Base-by-base conservation (phyloP, 805 yeast species). In the Yamadazyma olivae region DNA sequence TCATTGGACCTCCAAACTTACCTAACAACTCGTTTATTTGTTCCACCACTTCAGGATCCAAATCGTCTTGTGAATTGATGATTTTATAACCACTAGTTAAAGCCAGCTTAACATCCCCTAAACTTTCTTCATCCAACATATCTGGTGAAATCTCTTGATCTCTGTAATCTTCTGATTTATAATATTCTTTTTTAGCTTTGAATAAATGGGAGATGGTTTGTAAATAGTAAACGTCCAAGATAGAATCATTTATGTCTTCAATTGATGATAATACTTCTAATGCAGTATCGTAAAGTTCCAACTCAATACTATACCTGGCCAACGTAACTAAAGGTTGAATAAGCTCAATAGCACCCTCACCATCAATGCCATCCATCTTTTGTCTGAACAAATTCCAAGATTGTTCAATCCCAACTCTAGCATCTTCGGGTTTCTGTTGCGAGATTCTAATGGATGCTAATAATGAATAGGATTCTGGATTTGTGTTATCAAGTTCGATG, bases 381-480 rank as follows among this genome's bases (percentile, higher is more conserved):
- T 13, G 28, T 28, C 69, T 68, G 52, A 82, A 87, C 35, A 83
- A 66, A 18, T 69, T 71, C 96, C 96, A 88, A 1, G 96, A 70
- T 50, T 75, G 74, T 10, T 44, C 37, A 33, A 90, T 66, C 1
- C 93, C 89, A 17, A 71, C 70, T 32, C 62, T 59, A 9, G 98
- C 98, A 5, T 89, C 96, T 0, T 71, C 70, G 27, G 65, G 71
- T 34, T 79, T 67, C 54, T 82, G 89, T 59, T 93, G 98, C 6
- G 96, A 85, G 31, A 91, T 88, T 41, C 95, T 74, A 41, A 93
- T 85, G 28, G 95, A 87, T 4, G 95, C 88, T 43, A 89, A 66
- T 21, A 85, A 68, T 1, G 89, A 75, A 80, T 87, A 86, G 1
- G 87, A 75, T 57, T 90, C 97, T 1, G 95, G 84, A 39, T 84